Percentiles rank a stretch among this genome's conserved stretches.
These are phyloP conservation scores for Aureobasidium vineae DNA, from an alignment of 2,329 filamentous ascomycete species.

Conservation along the genomic window DNA sequence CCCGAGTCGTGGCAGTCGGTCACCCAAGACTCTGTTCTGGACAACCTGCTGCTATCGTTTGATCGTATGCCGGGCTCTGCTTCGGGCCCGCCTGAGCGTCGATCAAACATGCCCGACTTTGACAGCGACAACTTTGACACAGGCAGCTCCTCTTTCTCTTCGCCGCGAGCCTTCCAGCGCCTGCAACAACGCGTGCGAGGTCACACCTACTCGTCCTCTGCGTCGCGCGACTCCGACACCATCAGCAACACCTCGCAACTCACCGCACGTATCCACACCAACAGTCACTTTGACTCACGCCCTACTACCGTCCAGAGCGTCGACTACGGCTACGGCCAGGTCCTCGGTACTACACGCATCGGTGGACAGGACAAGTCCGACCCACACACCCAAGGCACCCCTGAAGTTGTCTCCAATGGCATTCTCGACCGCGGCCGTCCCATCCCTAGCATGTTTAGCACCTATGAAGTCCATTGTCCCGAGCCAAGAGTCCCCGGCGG, in stretches of 20 bases:
- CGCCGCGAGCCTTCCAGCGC: slow-evolving; percentile 35
- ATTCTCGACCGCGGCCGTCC: slow-evolving; percentile 47
- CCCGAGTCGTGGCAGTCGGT: slow-evolving; percentile 65
- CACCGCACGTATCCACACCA: slow-evolving; percentile 30
- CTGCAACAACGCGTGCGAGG: slow-evolving; percentile 50
- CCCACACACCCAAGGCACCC: slow-evolving; percentile 53
- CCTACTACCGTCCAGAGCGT: slow-evolving; percentile 51
- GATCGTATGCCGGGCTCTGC: slow-evolving; percentile 66
- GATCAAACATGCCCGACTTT: slow-evolving; percentile 36
- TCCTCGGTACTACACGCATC: slow-evolving; percentile 7
- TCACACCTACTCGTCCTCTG: slow-evolving; percentile 60
- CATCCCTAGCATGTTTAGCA: slow-evolving; percentile 46
- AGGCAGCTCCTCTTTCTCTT: slow-evolving; percentile 32
- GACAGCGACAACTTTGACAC: slow-evolving; percentile 34
- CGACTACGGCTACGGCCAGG: slow-evolving; percentile 20
- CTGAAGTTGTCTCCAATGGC: slow-evolving; percentile 37
- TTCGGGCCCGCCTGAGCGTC: slow-evolving; percentile 27
- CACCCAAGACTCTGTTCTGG: slow-evolving; percentile 85
- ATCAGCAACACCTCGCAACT: slow-evolving; percentile 40
- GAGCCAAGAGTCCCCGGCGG: slow-evolving; percentile 81
- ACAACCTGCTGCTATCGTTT: slow-evolving; percentile 92
- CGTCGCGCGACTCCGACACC: slow-evolving; percentile 57
- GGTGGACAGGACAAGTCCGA: slow-evolving; percentile 51
- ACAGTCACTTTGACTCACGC: slow-evolving; percentile 29
- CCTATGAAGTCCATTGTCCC: slow-evolving; percentile 52